Evolutionary conservation across 2,329 filamentous ascomycete genomes (phyloP).

Genomic region (Ceratocystis huliohia): DNA sequence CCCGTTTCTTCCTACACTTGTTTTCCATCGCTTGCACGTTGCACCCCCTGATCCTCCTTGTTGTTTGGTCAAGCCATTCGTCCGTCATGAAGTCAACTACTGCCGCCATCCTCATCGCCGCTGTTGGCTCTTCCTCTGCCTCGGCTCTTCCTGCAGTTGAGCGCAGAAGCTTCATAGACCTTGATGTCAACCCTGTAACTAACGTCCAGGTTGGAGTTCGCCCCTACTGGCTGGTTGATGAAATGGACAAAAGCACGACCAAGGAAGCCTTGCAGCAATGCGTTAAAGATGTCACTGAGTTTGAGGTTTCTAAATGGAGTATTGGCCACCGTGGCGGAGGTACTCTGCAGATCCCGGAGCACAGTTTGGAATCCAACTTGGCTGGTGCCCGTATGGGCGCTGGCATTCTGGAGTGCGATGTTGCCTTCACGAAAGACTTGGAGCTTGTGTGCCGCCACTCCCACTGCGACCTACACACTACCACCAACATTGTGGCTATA

Average conservation of each 20-base stretch:
- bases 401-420: slow-evolving; percentile 55
- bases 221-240: slow-evolving; percentile 50
- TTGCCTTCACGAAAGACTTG: slow-evolving; percentile 51
- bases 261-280: slow-evolving; percentile 49
- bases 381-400: slow-evolving; percentile 56
- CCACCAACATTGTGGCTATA: slow-evolving; percentile 51
- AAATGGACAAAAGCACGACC: slow-evolving; percentile 47
- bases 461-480: slow-evolving; percentile 56
- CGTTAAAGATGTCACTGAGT: slow-evolving; percentile 33
- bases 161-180: background rate
- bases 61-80: no score
- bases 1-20: background rate
- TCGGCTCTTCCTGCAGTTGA: background rate
- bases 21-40: background rate
- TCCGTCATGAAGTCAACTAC: slow-evolving; percentile 12
- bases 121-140: slow-evolving; percentile 12
- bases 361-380: slow-evolving; percentile 45
- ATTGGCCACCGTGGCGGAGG: slow-evolving; percentile 52
- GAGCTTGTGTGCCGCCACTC: slow-evolving; percentile 56
- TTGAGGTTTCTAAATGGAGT: slow-evolving; percentile 42
- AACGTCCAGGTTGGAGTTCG: slow-evolving; percentile 49
- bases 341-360: slow-evolving; percentile 51
- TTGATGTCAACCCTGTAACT: slow-evolving; percentile 29
- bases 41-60: no score
- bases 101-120: slow-evolving; percentile 2